phyloP scores from a whole-genome alignment of 75 land plant genomes.

The Sequoia sempervirens region DNA sequence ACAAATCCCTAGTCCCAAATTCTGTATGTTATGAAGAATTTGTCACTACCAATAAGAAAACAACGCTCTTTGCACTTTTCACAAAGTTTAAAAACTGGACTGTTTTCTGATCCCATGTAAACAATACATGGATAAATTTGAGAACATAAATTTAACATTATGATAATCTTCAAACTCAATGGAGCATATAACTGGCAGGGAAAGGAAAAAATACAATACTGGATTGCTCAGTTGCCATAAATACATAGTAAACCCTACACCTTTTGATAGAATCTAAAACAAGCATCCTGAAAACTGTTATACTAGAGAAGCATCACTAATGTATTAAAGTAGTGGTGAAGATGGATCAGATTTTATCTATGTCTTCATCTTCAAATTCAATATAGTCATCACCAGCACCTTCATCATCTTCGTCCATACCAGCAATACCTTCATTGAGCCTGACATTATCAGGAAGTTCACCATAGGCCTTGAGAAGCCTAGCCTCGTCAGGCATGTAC shows the following conservation, averaged over 20 bases:
- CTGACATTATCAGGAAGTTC: constrained; percentile 75
- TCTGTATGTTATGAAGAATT: not conserved
- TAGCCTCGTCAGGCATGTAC: constrained; percentile 83
- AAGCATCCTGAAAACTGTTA: not conserved
- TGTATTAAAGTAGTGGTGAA: not conserved
- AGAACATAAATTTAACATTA: not conserved
- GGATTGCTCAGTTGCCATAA: not conserved
- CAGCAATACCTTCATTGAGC: constrained; percentile 74
- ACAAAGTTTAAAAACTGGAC: no score
- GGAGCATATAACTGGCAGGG: not conserved
- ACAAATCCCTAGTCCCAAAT: not conserved
- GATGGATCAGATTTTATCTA: constrained; percentile 49
- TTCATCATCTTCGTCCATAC: constrained; percentile 66
- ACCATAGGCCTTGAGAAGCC: constrained; percentile 81
- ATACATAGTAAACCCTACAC: not conserved
- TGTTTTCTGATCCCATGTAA: not conserved
- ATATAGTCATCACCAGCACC: constrained; percentile 61
- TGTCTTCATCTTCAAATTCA: constrained; percentile 82
- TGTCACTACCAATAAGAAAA: not conserved
- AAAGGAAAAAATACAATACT: not conserved
- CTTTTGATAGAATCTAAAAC: not conserved
- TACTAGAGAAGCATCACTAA: no score
- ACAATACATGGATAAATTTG: not conserved
- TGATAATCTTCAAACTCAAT: not conserved
- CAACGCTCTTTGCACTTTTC: not conserved